Conservation (phyloP, 208 protist genomes). For the Wallacemonas sp. region DNA sequence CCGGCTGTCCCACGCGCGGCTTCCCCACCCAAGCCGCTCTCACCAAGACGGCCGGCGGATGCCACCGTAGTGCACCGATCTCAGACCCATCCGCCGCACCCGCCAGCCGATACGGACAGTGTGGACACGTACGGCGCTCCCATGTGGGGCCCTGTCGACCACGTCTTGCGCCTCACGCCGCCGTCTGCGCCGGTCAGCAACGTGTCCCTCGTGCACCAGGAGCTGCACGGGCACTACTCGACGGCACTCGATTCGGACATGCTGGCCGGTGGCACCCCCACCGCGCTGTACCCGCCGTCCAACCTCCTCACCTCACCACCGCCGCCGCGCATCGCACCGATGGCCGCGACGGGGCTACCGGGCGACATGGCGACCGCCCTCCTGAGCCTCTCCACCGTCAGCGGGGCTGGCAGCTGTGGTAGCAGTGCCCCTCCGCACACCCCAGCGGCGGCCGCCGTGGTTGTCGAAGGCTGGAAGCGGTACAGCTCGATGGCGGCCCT, state of each 20-base stretch:
- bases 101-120: not conserved
- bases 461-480: constrained; percentile 50
- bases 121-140: not conserved
- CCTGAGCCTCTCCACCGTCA: too few relatives aligned
- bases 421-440: not conserved
- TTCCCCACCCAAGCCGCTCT: not conserved
- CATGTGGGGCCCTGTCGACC: not conserved
- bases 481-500: constrained; percentile 54
- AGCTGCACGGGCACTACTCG: not conserved
- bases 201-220: constrained; percentile 1
- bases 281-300: not conserved
- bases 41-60: not conserved
- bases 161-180: not conserved
- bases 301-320: not conserved
- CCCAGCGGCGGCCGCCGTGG: not conserved
- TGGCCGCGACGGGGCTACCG: too few relatives aligned
- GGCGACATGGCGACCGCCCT: too few relatives aligned
- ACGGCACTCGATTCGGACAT: constrained; percentile 8
- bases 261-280: not conserved
- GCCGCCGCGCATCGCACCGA: not conserved
- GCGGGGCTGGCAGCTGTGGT: too few relatives aligned
- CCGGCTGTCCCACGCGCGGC: not conserved
- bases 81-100: not conserved
- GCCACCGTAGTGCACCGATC: not conserved
- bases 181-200: constrained; percentile 3